Evolutionary conservation across 371 early-diverging fungal species (phyloP).

Genomic region (Mucor indicus): DNA sequence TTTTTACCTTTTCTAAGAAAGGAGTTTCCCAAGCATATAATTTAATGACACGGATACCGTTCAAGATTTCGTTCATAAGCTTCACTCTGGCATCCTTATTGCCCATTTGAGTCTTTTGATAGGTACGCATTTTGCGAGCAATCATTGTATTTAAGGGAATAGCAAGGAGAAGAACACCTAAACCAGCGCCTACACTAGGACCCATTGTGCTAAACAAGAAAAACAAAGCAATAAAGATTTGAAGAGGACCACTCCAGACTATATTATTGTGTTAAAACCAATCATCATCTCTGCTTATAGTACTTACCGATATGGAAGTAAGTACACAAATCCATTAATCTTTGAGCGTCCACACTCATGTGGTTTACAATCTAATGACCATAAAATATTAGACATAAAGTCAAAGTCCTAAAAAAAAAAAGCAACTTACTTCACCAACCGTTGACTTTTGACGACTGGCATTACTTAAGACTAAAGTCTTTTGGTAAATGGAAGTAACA

Average conservation of each 20-base stretch:
- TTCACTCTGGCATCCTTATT: conserved; percentile 90
- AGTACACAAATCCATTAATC: conserved; percentile 65
- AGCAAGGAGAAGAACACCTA: conserved; percentile 75
- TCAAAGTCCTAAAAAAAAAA: no score
- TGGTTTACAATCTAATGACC: conserved; percentile 75
- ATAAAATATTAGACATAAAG: background rate
- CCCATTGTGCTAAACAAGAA: conserved; percentile 86
- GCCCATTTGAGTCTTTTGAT: conserved; percentile 86
- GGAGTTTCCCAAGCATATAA: conserved; percentile 78
- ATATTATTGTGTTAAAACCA: no score
- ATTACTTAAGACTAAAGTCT: conserved; percentile 80
- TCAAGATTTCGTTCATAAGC: conserved; percentile 89
- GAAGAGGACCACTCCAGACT: conserved; percentile 91
- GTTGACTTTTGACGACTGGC: conserved; percentile 79
- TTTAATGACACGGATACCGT: conserved; percentile 93
- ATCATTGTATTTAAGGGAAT: conserved; percentile 71
- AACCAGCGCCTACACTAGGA: conserved; percentile 84
- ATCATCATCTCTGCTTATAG: background rate
- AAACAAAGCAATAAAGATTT: conserved; percentile 76
- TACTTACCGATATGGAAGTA: conserved; percentile 69
- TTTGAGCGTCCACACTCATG: conserved; percentile 90
- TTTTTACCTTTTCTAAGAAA: conserved; percentile 49
- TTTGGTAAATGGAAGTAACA: conserved; percentile 87
- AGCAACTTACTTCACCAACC: conserved; percentile 58
- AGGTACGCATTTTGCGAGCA: conserved; percentile 61